Evolutionary conservation across 306 rosid species (phyloP).

Genomic region (Ceratonia siliqua): DNA sequence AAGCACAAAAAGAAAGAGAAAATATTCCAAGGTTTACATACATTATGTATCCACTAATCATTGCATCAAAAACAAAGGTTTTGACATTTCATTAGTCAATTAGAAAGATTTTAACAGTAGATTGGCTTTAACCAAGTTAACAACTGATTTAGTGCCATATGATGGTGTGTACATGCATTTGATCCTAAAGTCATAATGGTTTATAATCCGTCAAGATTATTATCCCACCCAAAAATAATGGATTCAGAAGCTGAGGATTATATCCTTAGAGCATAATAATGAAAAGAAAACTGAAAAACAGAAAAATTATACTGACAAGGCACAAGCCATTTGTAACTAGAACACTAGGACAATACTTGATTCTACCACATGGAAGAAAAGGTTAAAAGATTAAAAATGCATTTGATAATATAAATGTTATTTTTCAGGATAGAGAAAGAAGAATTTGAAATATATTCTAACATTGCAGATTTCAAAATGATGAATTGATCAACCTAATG

Average conservation of each 20-base stretch:
- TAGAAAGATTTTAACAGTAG: too few species aligned
- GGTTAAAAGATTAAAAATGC: not conserved
- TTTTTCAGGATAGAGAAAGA: not conserved
- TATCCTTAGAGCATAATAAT: conserved; percentile 16
- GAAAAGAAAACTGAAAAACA: conserved; percentile 14
- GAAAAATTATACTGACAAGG: not conserved
- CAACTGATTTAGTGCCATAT: too few species aligned
- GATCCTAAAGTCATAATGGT: too few species aligned
- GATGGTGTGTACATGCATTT: too few species aligned
- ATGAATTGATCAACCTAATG: not conserved
- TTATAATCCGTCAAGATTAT: too few species aligned
- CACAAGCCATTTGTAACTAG: conserved; percentile 8
- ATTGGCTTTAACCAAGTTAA: too few species aligned
- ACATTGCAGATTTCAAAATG: conserved; percentile 13
- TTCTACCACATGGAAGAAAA: not conserved
- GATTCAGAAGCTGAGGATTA: not conserved
- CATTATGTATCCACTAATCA: too few species aligned
- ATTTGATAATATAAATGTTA: conserved; percentile 5
- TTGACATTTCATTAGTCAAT: too few species aligned
- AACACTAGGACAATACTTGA: conserved; percentile 25
- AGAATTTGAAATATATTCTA: conserved; percentile 7
- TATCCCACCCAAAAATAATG: too few species aligned
- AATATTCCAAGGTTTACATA: too few species aligned
- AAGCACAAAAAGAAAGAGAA: too few species aligned
- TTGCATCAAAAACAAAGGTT: too few species aligned